phyloP scores from a whole-genome alignment of 306 rosid genomes.

The Lotus japonicus region DNA sequence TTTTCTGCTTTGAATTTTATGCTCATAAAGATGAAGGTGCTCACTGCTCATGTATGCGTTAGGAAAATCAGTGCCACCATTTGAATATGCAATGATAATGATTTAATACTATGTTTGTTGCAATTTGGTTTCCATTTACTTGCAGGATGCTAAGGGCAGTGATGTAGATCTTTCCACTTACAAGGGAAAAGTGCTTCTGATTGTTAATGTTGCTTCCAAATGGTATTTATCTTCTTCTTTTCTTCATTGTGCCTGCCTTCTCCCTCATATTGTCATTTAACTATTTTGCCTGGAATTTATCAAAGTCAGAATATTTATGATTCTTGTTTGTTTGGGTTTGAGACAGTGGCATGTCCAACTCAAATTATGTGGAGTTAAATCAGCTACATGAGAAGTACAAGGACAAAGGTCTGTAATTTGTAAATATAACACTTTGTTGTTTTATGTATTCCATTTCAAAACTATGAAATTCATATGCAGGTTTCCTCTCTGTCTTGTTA shows the following conservation, averaged over 20 bases:
- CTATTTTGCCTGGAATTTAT: neutral
- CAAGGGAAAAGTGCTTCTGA: constrained; percentile 66
- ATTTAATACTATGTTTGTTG: neutral
- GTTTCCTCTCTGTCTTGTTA: neutral
- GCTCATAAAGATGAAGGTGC: neutral
- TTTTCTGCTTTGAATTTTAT: neutral
- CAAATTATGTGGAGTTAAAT: constrained; percentile 78
- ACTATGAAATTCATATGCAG: neutral
- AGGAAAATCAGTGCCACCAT: neutral
- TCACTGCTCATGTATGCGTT: neutral
- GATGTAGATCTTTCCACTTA: constrained; percentile 53
- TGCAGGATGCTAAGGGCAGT: constrained; percentile 70
- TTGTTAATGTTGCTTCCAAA: constrained; percentile 91
- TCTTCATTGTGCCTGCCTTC: neutral
- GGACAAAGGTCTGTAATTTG: constrained; percentile 49
- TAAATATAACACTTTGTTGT: neutral
- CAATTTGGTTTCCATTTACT: neutral
- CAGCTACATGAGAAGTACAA: constrained; percentile 65
- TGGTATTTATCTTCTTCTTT: constrained; percentile 34
- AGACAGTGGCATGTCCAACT: constrained; percentile 80
- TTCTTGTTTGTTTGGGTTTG: constrained; percentile 19
- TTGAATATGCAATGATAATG: neutral
- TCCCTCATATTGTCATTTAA: neutral
- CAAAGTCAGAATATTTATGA: neutral
- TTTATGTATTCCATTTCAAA: neutral